Conservation (phyloP, 1,284 basidiomycete genomes). For the Sporisorium scitamineum region DNA sequence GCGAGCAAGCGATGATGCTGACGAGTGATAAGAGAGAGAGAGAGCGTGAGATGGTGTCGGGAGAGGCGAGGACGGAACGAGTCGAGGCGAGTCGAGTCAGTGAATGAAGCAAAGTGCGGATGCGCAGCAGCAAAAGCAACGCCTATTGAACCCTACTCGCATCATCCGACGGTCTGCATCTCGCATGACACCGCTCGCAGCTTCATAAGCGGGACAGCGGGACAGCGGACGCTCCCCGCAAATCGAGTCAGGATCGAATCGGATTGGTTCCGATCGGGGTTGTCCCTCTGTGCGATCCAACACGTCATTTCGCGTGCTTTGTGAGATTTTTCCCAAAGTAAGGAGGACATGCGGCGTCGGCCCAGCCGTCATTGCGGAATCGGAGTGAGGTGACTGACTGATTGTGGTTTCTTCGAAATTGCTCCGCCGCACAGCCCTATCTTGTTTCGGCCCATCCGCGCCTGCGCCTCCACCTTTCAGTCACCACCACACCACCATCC, state of each 20-base stretch:
- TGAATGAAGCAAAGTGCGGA: background rate
- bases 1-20: background rate
- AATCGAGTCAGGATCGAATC: background rate
- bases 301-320: conserved; percentile 4
- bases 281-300: background rate
- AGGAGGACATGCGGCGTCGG: background rate
- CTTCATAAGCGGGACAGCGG: conserved; percentile 4
- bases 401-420: no score
- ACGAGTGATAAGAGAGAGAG: background rate
- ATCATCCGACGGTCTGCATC: conserved; percentile 3
- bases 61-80: background rate
- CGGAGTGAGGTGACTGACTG: no score
- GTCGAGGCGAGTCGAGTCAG: conserved; percentile 7
- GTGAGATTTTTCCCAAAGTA: no score
- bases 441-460: conserved; percentile 1
- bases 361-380: background rate
- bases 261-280: background rate
- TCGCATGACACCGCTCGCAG: conserved; percentile 3
- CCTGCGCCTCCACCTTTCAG: conserved; percentile 5
- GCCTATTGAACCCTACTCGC: conserved; percentile 7
- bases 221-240: background rate
- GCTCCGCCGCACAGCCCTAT: background rate
- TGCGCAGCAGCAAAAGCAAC: background rate
- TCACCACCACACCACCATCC: background rate
- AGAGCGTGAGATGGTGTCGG: background rate